These are phyloP conservation scores for Lepiota subincarnata DNA, from an alignment of 768 basidiomycete genomes.

Conservation along the genomic window DNA sequence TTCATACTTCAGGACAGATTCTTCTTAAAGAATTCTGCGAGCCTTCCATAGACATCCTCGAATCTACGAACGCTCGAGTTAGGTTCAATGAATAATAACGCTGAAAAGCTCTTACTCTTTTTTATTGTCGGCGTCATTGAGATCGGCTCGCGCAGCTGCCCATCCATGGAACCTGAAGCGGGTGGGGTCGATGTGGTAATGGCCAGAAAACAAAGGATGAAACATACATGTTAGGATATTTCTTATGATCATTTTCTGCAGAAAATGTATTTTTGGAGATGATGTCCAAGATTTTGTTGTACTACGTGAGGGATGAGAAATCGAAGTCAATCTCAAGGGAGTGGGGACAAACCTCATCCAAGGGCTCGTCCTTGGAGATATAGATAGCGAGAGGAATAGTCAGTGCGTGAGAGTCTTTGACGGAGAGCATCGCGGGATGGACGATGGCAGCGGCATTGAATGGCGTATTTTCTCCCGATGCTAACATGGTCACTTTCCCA, in stretches of 20 bases:
- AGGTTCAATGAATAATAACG: background rate
- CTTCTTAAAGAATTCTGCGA: constrained; percentile 45
- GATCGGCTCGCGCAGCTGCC: constrained; percentile 58
- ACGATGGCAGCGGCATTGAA: constrained; percentile 47
- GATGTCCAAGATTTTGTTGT: constrained; percentile 44
- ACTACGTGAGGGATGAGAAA: constrained; percentile 24
- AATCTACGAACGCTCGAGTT: constrained; percentile 25
- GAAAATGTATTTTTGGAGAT: constrained; percentile 49
- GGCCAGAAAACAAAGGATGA: background rate
- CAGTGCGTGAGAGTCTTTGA: constrained; percentile 46
- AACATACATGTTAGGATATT: constrained; percentile 42
- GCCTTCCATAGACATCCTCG: constrained; percentile 52
- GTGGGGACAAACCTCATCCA: constrained; percentile 40
- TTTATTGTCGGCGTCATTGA: constrained; percentile 52
- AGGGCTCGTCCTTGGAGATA: constrained; percentile 54
- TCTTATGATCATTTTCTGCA: constrained; percentile 44
- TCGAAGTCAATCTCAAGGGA: background rate
- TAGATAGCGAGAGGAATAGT: constrained; percentile 53
- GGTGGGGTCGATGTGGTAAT: background rate
- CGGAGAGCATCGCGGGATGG: constrained; percentile 60
- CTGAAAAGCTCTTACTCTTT: constrained; percentile 37
- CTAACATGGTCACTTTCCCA: constrained; percentile 45
- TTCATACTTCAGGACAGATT: constrained; percentile 18
- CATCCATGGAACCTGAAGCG: constrained; percentile 55
- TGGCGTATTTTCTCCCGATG: constrained; percentile 36